A percentile compares a stretch with the other conserved stretches of the same genome.
Evolutionary conservation across 192 early-diverging fungal genomes (phyloP).

Genomic region (Rhizoclosmatium sp.): DNA sequence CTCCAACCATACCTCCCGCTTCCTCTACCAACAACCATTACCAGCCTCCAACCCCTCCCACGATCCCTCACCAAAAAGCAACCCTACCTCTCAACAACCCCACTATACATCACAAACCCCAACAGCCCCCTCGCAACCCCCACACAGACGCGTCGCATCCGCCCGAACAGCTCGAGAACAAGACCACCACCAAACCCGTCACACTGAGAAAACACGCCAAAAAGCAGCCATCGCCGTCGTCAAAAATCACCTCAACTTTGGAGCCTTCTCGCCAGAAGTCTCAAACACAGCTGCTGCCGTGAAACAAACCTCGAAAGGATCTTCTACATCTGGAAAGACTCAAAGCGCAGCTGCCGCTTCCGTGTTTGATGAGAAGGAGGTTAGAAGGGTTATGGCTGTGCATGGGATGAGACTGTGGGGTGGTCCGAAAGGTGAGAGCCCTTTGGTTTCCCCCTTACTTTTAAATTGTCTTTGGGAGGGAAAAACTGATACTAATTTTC

Average conservation of each 20-base stretch:
- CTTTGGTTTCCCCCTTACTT: not conserved
- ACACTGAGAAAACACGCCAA: not conserved
- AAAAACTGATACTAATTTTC: not conserved
- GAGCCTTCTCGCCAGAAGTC: not conserved
- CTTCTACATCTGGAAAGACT: not conserved
- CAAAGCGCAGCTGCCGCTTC: not conserved
- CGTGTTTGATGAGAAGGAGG: constrained; percentile 27
- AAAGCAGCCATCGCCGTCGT: not conserved
- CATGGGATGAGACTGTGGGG: constrained; percentile 23
- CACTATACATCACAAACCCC: not conserved
- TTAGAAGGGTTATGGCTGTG: constrained; percentile 17
- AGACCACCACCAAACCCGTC: constrained; percentile 5
- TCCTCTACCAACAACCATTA: not conserved
- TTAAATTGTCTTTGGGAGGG: not conserved
- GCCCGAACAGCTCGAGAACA: constrained; percentile 34
- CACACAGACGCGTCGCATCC: constrained; percentile 25
- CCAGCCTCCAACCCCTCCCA: not conserved
- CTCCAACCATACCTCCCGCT: constrained; percentile 13
- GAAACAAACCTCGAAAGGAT: not conserved
- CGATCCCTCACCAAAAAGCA: not conserved
- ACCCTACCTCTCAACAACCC: no score
- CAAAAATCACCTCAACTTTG: constrained; percentile 11
- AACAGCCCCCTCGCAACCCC: not conserved
- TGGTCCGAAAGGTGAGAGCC: constrained; percentile 8
- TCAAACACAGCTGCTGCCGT: not conserved